Percentiles rank a stretch among this genome's conserved stretches.
phyloP scores from a whole-genome alignment of 306 rosid species.

The Cucurbita moschata region DNA sequence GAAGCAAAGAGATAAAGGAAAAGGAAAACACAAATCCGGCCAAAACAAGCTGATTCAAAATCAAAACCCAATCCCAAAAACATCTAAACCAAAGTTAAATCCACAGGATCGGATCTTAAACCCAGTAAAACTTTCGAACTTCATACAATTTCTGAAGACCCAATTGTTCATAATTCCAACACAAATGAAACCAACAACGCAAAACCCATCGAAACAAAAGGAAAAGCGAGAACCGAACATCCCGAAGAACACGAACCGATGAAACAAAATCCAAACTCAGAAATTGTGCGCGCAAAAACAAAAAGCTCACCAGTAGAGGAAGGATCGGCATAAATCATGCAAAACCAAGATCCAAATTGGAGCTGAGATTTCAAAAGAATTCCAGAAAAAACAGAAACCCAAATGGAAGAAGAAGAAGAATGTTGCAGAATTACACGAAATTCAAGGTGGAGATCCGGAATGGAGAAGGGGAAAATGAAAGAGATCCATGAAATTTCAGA shows the following conservation, averaged over 20 bases:
- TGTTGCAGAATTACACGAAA: not conserved
- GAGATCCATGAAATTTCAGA: not conserved
- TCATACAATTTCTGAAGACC: not conserved
- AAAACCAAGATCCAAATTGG: not conserved
- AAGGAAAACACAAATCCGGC: not conserved
- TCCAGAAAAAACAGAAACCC: not conserved
- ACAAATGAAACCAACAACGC: not conserved
- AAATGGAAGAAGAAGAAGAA: not conserved
- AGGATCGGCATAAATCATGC: not conserved
- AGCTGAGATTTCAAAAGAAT: not conserved
- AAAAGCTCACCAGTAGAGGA: not conserved
- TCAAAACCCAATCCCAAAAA: not conserved
- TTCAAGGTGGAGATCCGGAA: not conserved
- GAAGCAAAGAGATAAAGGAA: not conserved
- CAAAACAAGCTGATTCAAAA: not conserved
- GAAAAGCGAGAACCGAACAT: not conserved
- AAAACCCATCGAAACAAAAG: not conserved
- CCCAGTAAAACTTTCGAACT: not conserved
- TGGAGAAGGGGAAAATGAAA: not conserved
- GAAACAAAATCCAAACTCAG: not conserved
- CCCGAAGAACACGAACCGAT: not conserved
- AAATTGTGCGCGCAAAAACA: not conserved
- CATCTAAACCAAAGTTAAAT: not conserved
- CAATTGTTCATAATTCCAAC: not conserved
- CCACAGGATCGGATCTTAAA: slow-evolving; percentile 6